Evolutionary conservation across 2,329 filamentous ascomycete species (phyloP), one percentile per base, ranked within the genome.

Genomic region (Fusarium sp.): DNA sequence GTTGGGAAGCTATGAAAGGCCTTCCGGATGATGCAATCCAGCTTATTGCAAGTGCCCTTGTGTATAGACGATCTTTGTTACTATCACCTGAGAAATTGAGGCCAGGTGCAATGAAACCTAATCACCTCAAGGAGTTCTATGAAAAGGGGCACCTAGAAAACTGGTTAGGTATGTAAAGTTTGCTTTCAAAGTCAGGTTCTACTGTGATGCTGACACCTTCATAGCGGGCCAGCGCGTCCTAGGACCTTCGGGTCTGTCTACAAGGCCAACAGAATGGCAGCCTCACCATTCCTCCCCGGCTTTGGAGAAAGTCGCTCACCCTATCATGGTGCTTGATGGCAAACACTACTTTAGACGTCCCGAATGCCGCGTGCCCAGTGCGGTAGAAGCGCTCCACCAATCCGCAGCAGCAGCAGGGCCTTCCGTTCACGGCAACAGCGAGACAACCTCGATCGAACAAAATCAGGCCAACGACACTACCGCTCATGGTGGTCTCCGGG

Each of bases 91-190:
- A 58, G 48, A 53, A 61, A 48, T 42, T 58, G 4, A 51, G 35
- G 33, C 39, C 54, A 22, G 57, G 59, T n/a, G 59, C 47, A 60
- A 56, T 39, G 61, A 73, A 64, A 35, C 78, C 75, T 12, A 74
- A 67, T 41, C 79, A 79, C 38, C 63, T 82, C 7, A 55, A 75
- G 51, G 62, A 75, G 31, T 80, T 79, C 14, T 79, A 74, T 38
- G 60, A 65, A 12, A 72, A 66, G 7, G 66, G 78, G 16, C 74
- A 64, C 22, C 65, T 82, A 6, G 77, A 83, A 38, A 81, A 82
- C 59, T 84, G 82, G 82, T 76, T 84, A 41, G 78, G 82, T 83
- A 74, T 71, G 80, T 56, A 20, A 26, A 41, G 13, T 15, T 28
- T 8, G 24, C 20, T 24, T 20, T 13, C 26, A 22, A 26, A 26